Evolutionary conservation across 805 yeast genomes (phyloP), one percentile per base, ranked within the genome.

Genomic region (Priceomyces carsonii): DNA sequence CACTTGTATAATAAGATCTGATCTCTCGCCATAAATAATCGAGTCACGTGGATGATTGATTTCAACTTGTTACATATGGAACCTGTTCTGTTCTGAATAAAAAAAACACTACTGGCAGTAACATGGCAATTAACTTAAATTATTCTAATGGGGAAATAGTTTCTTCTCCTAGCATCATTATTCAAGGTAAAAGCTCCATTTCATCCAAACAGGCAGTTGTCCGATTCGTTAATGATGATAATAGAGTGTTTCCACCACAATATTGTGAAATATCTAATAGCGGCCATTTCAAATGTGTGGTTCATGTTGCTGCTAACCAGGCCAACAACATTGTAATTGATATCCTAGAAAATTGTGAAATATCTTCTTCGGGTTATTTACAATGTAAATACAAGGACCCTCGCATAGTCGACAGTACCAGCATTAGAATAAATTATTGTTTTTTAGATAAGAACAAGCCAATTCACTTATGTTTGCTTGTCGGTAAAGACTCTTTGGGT

Each of bases 401-500:
- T 3, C 18, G 38, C 1, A 41, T 51, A 3, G 41, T 48, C 6
- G 72, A 67, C 19, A 24, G 33, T 1, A 61, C 51, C 4, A 18
- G 20, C 9, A 42, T 67, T 22, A 38, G 42, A 3, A 47, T 68
- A 7, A 36, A 25, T 18, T 61, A 42, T 53, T 55, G 66, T 1
- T 89, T 88, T 0, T 51, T 84, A 18, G 48, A 66, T 3, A 74
- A 78, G 36, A 79, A 84, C 48, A 85, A 85, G 30, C 93, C 93
- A 0, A 62, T 90, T n/a, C 93, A 90, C 57, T 58, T 90, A 32
- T 88, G 93, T 52, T 54, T 89, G 6, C 55, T 91, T 9, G 60
- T 88, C 2, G 97, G 86, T 2, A 71, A 66, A 35, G 98, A 90
- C 52, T 85, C 95, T 2, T 76, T 79, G 3, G 75, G 78, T 14